Evolutionary conservation across 169 alveolate genomes (phyloP).

Genomic region (Cryptosporidium muris): DNA sequence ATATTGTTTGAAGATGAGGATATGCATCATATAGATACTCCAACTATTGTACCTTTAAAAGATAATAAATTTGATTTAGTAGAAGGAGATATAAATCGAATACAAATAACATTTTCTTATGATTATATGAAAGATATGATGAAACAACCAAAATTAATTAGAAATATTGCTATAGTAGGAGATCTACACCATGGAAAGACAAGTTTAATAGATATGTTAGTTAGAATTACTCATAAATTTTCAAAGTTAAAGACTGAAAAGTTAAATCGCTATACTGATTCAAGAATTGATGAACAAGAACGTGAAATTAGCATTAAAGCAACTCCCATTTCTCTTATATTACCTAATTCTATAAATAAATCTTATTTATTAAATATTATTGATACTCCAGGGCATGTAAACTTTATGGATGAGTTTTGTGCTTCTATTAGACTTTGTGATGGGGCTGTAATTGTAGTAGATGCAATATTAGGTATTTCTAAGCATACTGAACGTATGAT

Average conservation of each 20-base stretch:
- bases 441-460: conserved; percentile 95
- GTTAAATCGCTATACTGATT: conserved; percentile 91
- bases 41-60: conserved; percentile 95
- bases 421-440: conserved; percentile 95
- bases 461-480: conserved; percentile 95
- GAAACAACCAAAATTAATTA: conserved; percentile 90
- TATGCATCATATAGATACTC: conserved; percentile 96
- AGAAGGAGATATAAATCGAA: conserved; percentile 83
- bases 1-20: conserved; percentile 96
- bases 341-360: conserved; percentile 88
- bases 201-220: conserved; percentile 93
- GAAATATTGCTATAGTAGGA: conserved; percentile 96
- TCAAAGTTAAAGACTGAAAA: conserved; percentile 71
- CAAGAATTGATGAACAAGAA: conserved; percentile 96
- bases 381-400: conserved; percentile 98
- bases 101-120: conserved; percentile 89
- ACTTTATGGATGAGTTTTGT: conserved; percentile 96
- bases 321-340: conserved; percentile 94
- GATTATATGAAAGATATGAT: conserved; percentile 92
- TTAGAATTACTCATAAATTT: conserved; percentile 90
- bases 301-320: conserved; percentile 95
- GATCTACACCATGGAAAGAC: conserved; percentile 99
- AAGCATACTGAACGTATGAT: conserved; percentile 90
- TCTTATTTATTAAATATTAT: conserved; percentile 87
- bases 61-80: conserved; percentile 86